Percentiles rank a stretch among this genome's conserved stretches.
Evolutionary conservation across 2,329 filamentous ascomycete genomes (phyloP).

Genomic region (Xylaria multiplex): DNA sequence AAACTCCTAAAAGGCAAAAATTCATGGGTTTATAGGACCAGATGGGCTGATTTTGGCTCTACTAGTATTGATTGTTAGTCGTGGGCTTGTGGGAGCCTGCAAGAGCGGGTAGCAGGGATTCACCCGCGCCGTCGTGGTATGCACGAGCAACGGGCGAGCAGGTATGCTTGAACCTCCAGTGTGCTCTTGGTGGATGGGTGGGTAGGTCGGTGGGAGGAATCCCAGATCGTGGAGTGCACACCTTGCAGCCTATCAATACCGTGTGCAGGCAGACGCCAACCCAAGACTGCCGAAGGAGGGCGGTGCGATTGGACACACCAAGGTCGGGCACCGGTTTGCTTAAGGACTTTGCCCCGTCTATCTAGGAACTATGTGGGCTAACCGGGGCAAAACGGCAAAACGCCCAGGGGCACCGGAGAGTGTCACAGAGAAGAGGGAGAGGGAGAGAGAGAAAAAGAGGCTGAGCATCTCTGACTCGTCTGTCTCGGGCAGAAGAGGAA

Average conservation of each 20-base stretch:
- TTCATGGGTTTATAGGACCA: slow-evolving; percentile 23
- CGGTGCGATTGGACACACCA: slow-evolving; percentile 32
- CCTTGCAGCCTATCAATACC: slow-evolving; percentile 44
- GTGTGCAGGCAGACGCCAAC: slow-evolving; percentile 34
- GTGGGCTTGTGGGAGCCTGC: slow-evolving; percentile 47
- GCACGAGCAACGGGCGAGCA: slow-evolving; percentile 47
- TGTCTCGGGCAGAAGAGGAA: slow-evolving; percentile 39
- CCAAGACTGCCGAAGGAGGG: slow-evolving; percentile 44
- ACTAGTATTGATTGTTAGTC: slow-evolving; percentile 25
- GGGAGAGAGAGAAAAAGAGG: slow-evolving; percentile 27
- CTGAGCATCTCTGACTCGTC: slow-evolving; percentile 40
- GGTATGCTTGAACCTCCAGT: slow-evolving; percentile 38
- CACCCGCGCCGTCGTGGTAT: slow-evolving; percentile 48
- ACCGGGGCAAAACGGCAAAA: slow-evolving; percentile 15
- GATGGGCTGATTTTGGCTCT: slow-evolving; percentile 28
- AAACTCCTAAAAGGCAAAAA: slow-evolving; percentile 20
- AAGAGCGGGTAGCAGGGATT: slow-evolving; percentile 56
- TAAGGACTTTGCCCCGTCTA: slow-evolving; percentile 32
- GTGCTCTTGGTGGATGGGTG: slow-evolving; percentile 23
- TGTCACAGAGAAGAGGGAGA: neutral
- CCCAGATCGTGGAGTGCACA: slow-evolving; percentile 50
- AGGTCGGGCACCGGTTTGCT: slow-evolving; percentile 38
- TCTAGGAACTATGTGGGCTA: slow-evolving; percentile 33
- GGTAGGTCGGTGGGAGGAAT: slow-evolving; percentile 39
- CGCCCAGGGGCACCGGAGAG: slow-evolving; percentile 22